Evolutionary conservation across 192 early-diverging fungal genomes (phyloP), one percentile per base, ranked within the genome.

Genomic region (Blastocladiella britannica): DNA sequence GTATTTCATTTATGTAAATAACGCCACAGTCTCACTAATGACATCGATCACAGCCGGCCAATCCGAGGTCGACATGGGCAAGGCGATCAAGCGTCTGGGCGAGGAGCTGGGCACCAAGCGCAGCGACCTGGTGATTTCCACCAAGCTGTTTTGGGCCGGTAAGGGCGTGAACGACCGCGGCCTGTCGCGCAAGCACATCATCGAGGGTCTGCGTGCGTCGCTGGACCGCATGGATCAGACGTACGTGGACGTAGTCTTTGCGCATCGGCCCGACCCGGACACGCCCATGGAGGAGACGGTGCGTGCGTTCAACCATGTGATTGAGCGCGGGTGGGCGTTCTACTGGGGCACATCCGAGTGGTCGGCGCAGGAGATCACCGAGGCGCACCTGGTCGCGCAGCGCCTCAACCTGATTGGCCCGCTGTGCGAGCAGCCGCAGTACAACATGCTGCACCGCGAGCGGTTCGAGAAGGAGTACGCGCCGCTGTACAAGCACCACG

Each of bases 261-360:
- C 88, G 23, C 88, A 91, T 62, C 69, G 88, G 26, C 86, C 85
- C 12, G 86, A 84, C 60, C 55, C 58, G 9, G 69, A 72, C 56
- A 82, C 78, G 28, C 86, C 86, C n/a, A 91, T 86, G 82, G 81
- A 86, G 58, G 86, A 91, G 65, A 77, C 77, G 43, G 86, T 91
- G 9, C 80, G 86, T 2, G 88, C 84, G 4, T 91, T 91, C 63
- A 86, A 87, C 62, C 73, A 70, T 67, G 72, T 82, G 20, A 86
- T 91, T 59, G 80, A 88, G 37, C 74, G 79, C 58, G 86, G 86
- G 29, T 74, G 73, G 72, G 81, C 83, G 8, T 78, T 88, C 24
- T 88, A 89, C 67, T 91, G 86, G 85, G 83, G 86, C 27, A 85
- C 85, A 2, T 75, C 72, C 27, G 88, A 91, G 68, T 91, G 88